Percentiles rank a stretch among this genome's conserved stretches.
Conservation (phyloP, 1,284 basidiomycete genomes). For the Cutaneotrichosporon cavernicola region DNA sequence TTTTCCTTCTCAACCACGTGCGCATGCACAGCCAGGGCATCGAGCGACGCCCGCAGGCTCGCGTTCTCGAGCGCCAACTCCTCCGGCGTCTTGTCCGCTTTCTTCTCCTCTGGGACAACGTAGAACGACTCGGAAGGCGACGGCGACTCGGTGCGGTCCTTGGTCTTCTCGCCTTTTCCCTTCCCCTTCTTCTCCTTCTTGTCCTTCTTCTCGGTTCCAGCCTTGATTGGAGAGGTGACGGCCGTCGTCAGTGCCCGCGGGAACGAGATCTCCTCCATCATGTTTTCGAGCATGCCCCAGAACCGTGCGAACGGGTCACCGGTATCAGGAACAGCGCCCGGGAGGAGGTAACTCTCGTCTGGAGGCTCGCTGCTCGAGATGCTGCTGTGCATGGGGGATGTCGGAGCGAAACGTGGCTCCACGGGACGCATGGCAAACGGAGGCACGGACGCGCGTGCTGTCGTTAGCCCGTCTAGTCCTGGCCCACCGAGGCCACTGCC, state of each 20-base stretch:
- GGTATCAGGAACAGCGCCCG: constrained; percentile 40
- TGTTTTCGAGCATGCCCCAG: constrained; percentile 53
- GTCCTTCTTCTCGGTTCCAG: neutral
- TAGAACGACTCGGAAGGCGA: constrained; percentile 45
- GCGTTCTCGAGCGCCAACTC: constrained; percentile 52
- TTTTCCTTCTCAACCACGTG: constrained; percentile 42
- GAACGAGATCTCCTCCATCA: constrained; percentile 50
- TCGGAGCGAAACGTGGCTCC: constrained; percentile 6
- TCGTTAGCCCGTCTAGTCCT: constrained; percentile 3
- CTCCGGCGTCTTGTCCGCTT: constrained; percentile 47
- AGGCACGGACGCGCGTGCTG: constrained; percentile 28
- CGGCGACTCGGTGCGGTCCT: constrained; percentile 1
- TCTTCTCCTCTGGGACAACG: constrained; percentile 27
- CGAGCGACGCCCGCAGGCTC: constrained; percentile 46
- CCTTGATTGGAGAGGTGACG: neutral
- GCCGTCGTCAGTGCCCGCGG: constrained; percentile 38
- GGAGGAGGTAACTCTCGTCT: constrained; percentile 40
- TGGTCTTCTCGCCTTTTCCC: neutral
- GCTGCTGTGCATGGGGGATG: constrained; percentile 35
- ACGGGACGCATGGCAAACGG: constrained; percentile 41
- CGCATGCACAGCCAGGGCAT: constrained; percentile 46
- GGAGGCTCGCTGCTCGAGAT: constrained; percentile 38
- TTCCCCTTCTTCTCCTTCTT: neutral
- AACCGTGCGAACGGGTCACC: constrained; percentile 52
- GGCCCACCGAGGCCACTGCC: constrained; percentile 15